Evolutionary conservation across 2,329 filamentous ascomycete species (phyloP).

Genomic region (Aspergillus fumigatus): DNA sequence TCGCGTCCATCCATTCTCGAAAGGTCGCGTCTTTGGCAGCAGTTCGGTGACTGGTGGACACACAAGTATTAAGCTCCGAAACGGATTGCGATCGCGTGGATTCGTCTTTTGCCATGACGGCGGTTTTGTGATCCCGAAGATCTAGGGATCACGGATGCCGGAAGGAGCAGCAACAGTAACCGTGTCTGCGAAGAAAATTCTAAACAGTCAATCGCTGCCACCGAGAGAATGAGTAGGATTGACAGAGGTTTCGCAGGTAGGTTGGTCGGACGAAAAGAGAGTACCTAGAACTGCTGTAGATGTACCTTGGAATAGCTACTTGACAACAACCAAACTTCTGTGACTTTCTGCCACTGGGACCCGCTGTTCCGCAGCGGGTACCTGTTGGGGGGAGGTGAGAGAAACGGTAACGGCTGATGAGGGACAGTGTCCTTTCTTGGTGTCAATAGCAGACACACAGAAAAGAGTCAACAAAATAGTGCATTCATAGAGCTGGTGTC

Average conservation of each 20-base stretch:
- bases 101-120: conserved; percentile 33
- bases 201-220: background rate
- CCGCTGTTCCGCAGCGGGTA: conserved; percentile 9
- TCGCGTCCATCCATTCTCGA: conserved; percentile 64
- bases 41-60: conserved; percentile 29
- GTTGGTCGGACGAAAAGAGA: background rate
- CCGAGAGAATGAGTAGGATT: background rate
- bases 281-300: background rate
- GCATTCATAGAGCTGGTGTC: background rate
- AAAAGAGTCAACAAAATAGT: background rate
- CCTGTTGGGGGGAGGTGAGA: conserved; percentile 3
- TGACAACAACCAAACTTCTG: background rate
- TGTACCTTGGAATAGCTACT: background rate
- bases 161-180: conserved; percentile 1
- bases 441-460: background rate
- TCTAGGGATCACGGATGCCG: conserved; percentile 6
- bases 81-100: conserved; percentile 26
- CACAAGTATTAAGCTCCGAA: conserved; percentile 38
- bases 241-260: background rate
- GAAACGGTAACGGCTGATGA: conserved; percentile 10
- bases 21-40: conserved; percentile 37
- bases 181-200: conserved; percentile 1
- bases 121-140: background rate
- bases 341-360: background rate
- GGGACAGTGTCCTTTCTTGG: background rate